phyloP scores from a whole-genome alignment of 257 asterid species.

The Leptodermis oblonga region DNA sequence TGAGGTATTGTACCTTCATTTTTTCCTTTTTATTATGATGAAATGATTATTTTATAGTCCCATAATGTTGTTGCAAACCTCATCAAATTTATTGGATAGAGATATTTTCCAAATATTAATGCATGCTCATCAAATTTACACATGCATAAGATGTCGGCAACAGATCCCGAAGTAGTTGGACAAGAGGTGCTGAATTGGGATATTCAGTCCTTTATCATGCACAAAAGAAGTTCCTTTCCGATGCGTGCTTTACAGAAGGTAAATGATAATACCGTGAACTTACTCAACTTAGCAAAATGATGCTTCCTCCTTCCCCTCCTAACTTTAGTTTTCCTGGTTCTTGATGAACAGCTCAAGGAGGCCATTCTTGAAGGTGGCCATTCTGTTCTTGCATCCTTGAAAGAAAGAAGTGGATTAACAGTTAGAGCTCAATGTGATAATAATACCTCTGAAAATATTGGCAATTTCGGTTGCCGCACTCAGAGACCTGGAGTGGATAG shows the following conservation, averaged over 20 bases:
- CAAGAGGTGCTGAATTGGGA: constrained; percentile 50
- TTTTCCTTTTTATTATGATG: background rate
- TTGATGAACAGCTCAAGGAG: constrained; percentile 48
- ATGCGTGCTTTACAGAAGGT: constrained; percentile 41
- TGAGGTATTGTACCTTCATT: constrained; percentile 34
- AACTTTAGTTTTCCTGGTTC: constrained; percentile 20
- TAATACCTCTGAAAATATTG: constrained; percentile 16
- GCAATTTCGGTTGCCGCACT: constrained; percentile 18
- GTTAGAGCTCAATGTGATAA: constrained; percentile 26
- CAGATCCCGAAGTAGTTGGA: constrained; percentile 29
- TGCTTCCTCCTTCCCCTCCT: background rate
- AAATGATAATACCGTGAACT: constrained; percentile 11
- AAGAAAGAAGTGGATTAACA: constrained; percentile 49
- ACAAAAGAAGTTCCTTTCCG: constrained; percentile 40
- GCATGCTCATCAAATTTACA: constrained; percentile 5
- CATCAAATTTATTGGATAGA: background rate
- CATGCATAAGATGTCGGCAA: constrained; percentile 28
- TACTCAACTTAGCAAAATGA: background rate
- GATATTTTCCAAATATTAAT: background rate
- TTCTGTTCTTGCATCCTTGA: constrained; percentile 45
- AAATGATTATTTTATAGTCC: background rate
- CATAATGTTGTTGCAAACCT: background rate
- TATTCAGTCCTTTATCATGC: constrained; percentile 41
- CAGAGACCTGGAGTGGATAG: constrained; percentile 15
- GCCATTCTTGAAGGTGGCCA: constrained; percentile 37